A percentile compares a stretch with the other conserved stretches of the same genome.
Evolutionary conservation across 805 yeast genomes (phyloP).

Genomic region (Yarrowia sp.): DNA sequence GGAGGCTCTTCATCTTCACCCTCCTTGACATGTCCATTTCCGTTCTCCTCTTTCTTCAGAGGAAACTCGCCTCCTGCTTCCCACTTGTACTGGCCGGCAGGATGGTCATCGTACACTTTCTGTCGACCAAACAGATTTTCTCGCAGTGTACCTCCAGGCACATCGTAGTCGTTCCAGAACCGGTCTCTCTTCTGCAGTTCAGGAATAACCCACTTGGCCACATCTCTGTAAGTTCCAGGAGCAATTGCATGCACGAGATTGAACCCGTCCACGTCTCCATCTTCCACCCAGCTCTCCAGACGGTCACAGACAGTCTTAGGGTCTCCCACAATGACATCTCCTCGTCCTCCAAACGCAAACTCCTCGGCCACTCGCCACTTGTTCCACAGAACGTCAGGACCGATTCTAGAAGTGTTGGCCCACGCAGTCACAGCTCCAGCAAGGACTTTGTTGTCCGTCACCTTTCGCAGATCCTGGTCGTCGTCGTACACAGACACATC

Average conservation of each 20-base stretch:
- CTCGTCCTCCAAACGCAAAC: constrained; percentile 50
- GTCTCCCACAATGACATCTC: constrained; percentile 51
- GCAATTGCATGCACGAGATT: constrained; percentile 53
- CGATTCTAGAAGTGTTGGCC: constrained; percentile 49
- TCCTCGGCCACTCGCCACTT: constrained; percentile 48
- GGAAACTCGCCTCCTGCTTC: not conserved
- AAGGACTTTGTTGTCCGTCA: constrained; percentile 49
- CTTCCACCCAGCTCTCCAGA: constrained; percentile 53
- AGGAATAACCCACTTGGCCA: constrained; percentile 52
- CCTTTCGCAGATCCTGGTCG: constrained; percentile 50
- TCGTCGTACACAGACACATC: constrained; percentile 52
- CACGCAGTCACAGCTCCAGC: constrained; percentile 51
- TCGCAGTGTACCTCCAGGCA: constrained; percentile 50
- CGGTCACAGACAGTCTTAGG: constrained; percentile 53
- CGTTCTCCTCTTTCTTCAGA: not conserved
- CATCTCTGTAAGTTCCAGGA: constrained; percentile 53
- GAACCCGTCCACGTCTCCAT: constrained; percentile 55
- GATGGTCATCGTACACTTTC: constrained; percentile 40
- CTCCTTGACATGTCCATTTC: not conserved
- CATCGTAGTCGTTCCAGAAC: constrained; percentile 53
- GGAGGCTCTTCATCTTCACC: not conserved
- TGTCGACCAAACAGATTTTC: constrained; percentile 48
- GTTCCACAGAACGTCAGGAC: constrained; percentile 45
- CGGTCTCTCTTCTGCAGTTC: constrained; percentile 51
- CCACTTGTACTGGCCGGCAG: constrained; percentile 39